Evolutionary conservation across 768 basidiomycete genomes (phyloP).

Genomic region (Psilocybe cyanescens): DNA sequence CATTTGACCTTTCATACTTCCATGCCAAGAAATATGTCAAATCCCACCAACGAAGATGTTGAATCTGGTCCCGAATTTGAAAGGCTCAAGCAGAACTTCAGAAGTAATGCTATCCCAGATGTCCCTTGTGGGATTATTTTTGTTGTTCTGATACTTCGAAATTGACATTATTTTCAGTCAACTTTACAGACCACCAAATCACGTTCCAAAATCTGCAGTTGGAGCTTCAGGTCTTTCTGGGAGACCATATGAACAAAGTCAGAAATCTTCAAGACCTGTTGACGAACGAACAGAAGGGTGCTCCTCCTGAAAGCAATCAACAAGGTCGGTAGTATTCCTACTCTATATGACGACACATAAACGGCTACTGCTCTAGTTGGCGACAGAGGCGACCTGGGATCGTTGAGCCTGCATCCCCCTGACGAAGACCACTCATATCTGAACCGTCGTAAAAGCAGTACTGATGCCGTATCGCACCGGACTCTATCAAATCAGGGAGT

Average conservation of each 20-base stretch:
- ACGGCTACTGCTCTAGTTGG: not conserved
- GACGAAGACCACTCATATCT: conserved; percentile 1
- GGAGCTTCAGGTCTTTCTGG: conserved; percentile 26
- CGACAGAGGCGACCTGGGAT: not conserved
- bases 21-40: conserved; percentile 11
- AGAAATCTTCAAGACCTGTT: conserved; percentile 16
- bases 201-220: conserved; percentile 26
- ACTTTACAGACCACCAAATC: conserved; percentile 18
- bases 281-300: conserved; percentile 4
- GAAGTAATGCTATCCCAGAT: conserved; percentile 16
- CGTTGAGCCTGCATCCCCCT: conserved; percentile 6
- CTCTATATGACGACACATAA: not conserved
- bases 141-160: not conserved
- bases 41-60: conserved; percentile 18
- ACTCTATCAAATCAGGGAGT: conserved; percentile 9
- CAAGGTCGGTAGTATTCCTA: not conserved
- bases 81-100: conserved; percentile 25
- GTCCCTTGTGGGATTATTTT: conserved; percentile 16
- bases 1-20: not conserved
- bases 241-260: conserved; percentile 21
- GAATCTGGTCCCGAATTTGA: conserved; percentile 23
- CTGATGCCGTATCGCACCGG: conserved; percentile 9
- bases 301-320: conserved; percentile 4
- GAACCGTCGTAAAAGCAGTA: not conserved
- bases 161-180: conserved; percentile 9